Base-by-base conservation (phyloP, 306 rosid species). In the Luffa acutangula region DNA sequence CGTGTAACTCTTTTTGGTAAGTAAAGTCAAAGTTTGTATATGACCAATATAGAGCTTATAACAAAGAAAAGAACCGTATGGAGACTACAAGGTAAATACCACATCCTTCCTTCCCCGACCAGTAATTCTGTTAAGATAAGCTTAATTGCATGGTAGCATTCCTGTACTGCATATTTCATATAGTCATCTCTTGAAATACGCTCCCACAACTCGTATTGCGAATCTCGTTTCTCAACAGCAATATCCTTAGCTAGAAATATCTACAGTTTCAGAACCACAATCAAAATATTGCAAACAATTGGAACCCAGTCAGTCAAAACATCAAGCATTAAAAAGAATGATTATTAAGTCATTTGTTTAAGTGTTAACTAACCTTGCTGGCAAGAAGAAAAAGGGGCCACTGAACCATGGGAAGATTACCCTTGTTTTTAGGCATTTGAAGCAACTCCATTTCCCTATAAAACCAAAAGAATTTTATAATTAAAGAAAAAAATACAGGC, bases 371-470 rank as follows among this genome's bases (percentile, higher is more conserved):
- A 52, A 94, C 98, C 98, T 94, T 94, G 98, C 98, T 94, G 71
- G 97, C 89, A 67, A 94, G 97, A 80, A 94, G 97, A 82, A 94
- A 92, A 80, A 94, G 98, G n/a, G 98, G 98, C 98, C 97, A 92
- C 81, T 94, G 97, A 85, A 94, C 95, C 91, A 94, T 53, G 46
- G 91, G 87, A 76, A 91, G 91, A 81, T 83, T 85, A 81, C 89
- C 93, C 74, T 90, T 85, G 79, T 94, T 92, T 81, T 73, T 87
- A 20, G 98, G 98, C 97, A 94, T 87, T 79, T 82, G 79, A 80
- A 94, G 97, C 82, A 92, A 83, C 81, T 94, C 98, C 93, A 84
- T 79, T 89, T 94, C 98, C 49, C 98, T 94, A 83, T 18, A 81
- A 33, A 34, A 18, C 48, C 31, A 43, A 3, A 45, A 64, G 21